Percentiles rank a stretch among this genome's conserved stretches.
These are phyloP conservation scores for Petunia secreta DNA, from an alignment of 257 asterid species.

Conservation along the genomic window DNA sequence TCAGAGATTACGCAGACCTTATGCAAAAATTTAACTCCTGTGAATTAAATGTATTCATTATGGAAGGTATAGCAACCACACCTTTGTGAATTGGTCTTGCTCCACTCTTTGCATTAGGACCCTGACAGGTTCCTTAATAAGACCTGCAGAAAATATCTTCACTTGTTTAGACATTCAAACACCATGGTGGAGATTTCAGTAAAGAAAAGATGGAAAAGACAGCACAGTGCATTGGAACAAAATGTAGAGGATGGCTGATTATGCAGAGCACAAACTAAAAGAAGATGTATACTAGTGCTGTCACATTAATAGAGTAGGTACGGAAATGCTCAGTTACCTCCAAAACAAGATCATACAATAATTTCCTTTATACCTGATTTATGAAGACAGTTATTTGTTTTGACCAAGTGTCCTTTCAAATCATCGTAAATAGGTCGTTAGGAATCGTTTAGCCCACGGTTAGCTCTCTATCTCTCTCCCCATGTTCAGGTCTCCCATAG, in stretches of 20 bases:
- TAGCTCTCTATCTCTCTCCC: constrained; percentile 4
- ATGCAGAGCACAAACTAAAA: background rate
- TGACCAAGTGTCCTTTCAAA: background rate
- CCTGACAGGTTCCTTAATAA: constrained; percentile 78
- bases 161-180: constrained; percentile 6
- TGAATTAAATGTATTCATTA: background rate
- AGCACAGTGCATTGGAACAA: background rate
- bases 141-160: constrained; percentile 56
- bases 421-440: background rate
- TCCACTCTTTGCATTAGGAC: constrained; percentile 78
- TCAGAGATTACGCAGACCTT: constrained; percentile 4
- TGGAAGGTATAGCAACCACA: constrained; percentile 37
- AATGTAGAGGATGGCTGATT: constrained; percentile 15
- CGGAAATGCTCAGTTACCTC: background rate
- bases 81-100: constrained; percentile 73
- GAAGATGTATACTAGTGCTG: background rate
- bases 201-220: constrained; percentile 1
- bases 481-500: background rate
- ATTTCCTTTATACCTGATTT: constrained; percentile 4
- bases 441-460: background rate
- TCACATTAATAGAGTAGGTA: constrained; percentile 13
- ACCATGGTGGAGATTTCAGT: background rate
- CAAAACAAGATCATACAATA: background rate
- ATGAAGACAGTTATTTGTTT: background rate
- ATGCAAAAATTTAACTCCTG: background rate